Evolutionary conservation across 495 filamentous ascomycete genomes (phyloP).

Genomic region (Sabuloglossum arenarium): DNA sequence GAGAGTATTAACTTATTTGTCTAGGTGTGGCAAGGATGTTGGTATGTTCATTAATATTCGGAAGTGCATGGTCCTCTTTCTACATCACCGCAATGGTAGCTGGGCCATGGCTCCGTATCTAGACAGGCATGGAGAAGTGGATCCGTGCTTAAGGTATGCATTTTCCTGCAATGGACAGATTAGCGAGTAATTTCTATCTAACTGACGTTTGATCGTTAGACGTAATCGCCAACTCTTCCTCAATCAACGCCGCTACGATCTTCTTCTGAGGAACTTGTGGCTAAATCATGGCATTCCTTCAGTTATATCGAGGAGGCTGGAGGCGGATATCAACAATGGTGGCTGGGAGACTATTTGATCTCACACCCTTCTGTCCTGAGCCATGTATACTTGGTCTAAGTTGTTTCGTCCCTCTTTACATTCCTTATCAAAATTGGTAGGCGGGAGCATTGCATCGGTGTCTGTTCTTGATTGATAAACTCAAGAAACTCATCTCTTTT

Average conservation of each 20-base stretch:
- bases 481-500: too few relatives aligned
- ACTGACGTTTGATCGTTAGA: slow-evolving; percentile 6
- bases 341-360: slow-evolving; percentile 83
- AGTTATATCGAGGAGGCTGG: slow-evolving; percentile 68
- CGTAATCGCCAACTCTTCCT: slow-evolving; percentile 60
- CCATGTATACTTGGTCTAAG: too few relatives aligned
- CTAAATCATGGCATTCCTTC: slow-evolving; percentile 72
- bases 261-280: slow-evolving; percentile 70
- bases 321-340: slow-evolving; percentile 87
- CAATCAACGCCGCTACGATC: slow-evolving; percentile 84
- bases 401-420: too few relatives aligned
- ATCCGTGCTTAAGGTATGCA: slow-evolving; percentile 55
- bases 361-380: too few relatives aligned
- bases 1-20: neutral
- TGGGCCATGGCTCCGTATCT: slow-evolving; percentile 82
- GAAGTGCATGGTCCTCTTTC: slow-evolving; percentile 75
- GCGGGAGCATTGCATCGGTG: too few relatives aligned
- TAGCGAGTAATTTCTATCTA: neutral
- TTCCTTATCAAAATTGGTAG: too few relatives aligned
- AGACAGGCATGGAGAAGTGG: slow-evolving; percentile 84
- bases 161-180: neutral
- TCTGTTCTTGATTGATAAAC: too few relatives aligned
- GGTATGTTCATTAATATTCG: slow-evolving; percentile 91
- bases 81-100: slow-evolving; percentile 61
- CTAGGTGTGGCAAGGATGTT: slow-evolving; percentile 68